Conservation (phyloP, 768 basidiomycete genomes). For the Leucocoprinus birnbaumii region DNA sequence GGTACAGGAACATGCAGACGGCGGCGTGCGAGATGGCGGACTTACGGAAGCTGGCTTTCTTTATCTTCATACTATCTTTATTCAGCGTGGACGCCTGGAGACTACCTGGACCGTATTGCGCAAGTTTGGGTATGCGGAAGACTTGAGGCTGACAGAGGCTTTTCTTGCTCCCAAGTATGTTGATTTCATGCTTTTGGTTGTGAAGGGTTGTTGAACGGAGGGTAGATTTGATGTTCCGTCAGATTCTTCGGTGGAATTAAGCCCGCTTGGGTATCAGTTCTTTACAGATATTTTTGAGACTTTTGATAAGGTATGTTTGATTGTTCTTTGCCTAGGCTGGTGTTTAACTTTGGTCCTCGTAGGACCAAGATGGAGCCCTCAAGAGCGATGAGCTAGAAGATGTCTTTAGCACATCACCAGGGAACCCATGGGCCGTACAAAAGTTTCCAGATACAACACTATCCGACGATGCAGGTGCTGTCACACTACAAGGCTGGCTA, state of each 20-base stretch:
- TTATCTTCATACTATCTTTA: conserved; percentile 94
- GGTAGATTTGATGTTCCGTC: conserved; percentile 86
- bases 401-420: conserved; percentile 91
- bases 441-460: conserved; percentile 90
- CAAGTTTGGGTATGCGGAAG: conserved; percentile 95
- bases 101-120: conserved; percentile 97
- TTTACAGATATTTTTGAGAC: conserved; percentile 95
- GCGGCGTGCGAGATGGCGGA: conserved; percentile 73
- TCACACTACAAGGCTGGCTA: conserved; percentile 97
- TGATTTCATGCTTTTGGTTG: neutral
- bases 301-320: conserved; percentile 74
- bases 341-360: neutral
- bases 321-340: neutral
- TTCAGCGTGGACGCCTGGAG: conserved; percentile 91
- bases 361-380: conserved; percentile 96
- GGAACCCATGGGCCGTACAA: conserved; percentile 93
- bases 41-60: conserved; percentile 93
- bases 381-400: conserved; percentile 81
- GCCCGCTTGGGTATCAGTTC: conserved; percentile 93
- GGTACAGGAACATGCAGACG: conserved; percentile 76
- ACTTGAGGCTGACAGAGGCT: conserved; percentile 81
- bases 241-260: conserved; percentile 94
- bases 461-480: conserved; percentile 81
- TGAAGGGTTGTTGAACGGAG: neutral
- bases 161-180: conserved; percentile 88